Percentiles rank a stretch among this genome's conserved stretches.
Conservation (phyloP, 768 basidiomycete species). For the Lentinula sp. region DNA sequence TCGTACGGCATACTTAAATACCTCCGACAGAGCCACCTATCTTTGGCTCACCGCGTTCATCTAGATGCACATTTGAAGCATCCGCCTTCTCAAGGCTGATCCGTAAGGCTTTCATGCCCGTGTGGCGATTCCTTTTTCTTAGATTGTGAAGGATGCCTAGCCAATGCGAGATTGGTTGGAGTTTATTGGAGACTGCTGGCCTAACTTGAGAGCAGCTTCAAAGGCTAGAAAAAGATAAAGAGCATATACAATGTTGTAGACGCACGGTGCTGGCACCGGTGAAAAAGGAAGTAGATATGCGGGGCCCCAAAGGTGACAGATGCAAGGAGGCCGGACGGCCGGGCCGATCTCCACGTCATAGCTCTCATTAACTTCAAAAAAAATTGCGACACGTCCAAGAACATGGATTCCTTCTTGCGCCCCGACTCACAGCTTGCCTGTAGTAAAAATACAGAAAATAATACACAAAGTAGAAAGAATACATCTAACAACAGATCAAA, state of each 20-base stretch:
- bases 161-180: neutral
- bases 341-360: neutral
- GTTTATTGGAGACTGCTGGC: neutral
- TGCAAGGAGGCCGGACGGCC: neutral
- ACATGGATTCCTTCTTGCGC: too few relatives aligned
- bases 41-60: constrained; percentile 24
- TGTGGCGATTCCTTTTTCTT: neutral
- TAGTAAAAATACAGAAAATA: too few relatives aligned
- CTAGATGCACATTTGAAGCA: neutral
- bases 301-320: neutral
- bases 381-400: too few relatives aligned
- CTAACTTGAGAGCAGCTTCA: neutral
- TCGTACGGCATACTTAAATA: constrained; percentile 17
- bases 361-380: too few relatives aligned
- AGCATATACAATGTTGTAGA: neutral
- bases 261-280: neutral
- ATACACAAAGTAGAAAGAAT: neutral
- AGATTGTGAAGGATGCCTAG: neutral
- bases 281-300: neutral
- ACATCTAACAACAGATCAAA: neutral
- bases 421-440: too few relatives aligned
- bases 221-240: neutral
- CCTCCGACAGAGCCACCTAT: constrained; percentile 46
- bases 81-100: neutral
- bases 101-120: neutral